phyloP scores from a whole-genome alignment of 306 rosid species.

The Cicer cuneatum region DNA sequence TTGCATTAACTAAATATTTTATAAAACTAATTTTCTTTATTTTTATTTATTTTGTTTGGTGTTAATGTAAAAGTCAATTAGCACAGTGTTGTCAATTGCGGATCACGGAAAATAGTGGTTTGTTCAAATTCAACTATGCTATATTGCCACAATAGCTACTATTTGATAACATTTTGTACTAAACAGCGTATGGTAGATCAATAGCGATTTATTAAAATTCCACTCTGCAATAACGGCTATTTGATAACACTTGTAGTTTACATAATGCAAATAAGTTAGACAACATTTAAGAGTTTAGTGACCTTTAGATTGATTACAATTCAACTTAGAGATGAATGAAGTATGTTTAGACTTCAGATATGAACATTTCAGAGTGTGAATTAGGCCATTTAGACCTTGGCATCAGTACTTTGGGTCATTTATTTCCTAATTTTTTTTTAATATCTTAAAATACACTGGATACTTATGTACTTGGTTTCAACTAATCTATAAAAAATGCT shows the following conservation, averaged over 20 bases:
- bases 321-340: conserved; percentile 14
- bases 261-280: not conserved
- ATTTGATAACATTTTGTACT: too few species aligned
- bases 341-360: conserved; percentile 9
- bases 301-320: not conserved
- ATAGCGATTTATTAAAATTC: too few species aligned
- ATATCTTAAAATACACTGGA: conserved; percentile 1
- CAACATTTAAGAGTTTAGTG: conserved; percentile 12
- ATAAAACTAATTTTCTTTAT: not conserved
- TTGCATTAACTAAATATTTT: conserved; percentile 2
- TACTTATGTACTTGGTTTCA: conserved; percentile 15
- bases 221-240: too few species aligned
- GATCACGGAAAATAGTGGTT: too few species aligned
- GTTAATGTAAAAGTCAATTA: not conserved
- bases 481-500: conserved; percentile 20
- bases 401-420: not conserved
- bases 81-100: too few species aligned
- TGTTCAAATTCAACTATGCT: too few species aligned
- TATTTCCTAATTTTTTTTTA: not conserved
- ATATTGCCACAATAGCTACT: too few species aligned
- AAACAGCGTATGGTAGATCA: too few species aligned
- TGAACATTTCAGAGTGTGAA: conserved; percentile 26
- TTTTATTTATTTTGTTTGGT: not conserved
- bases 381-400: conserved; percentile 24
- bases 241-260: not conserved